Base-by-base conservation (phyloP, 129 eudicot species). In the Ambrosia artemisiifolia region DNA sequence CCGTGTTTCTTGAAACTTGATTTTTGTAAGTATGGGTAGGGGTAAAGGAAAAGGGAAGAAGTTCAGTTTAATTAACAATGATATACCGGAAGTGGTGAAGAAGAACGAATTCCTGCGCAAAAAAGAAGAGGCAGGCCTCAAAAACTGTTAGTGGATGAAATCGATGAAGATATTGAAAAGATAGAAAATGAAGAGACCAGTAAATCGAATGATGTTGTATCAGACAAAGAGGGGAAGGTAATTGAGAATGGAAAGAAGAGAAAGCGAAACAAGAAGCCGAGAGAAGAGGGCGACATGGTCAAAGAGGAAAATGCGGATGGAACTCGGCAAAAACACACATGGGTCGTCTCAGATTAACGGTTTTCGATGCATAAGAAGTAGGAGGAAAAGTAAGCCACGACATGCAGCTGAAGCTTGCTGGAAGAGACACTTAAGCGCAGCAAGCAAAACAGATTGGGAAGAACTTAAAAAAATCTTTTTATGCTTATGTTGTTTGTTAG, bases 391-490 rank as follows among this genome's bases (percentile, higher is more conserved):
- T 78, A 86, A 82, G 78, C 96, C 96, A 43, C 86, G 86, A 32
- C 83, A 92, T 47, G 96, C 96, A 14, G 92, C 96, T 48, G 96
- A 89, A 85, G 92, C 83, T n/a, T n/a, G n/a, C n/a, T n/a, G n/a
- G n/a, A n/a, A n/a, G n/a, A n/a, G n/a, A n/a, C n/a, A n/a, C n/a
- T n/a, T n/a, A n/a, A n/a, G n/a, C n/a, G n/a, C n/a, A n/a, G n/a
- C n/a, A n/a, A n/a, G n/a, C n/a, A n/a, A n/a, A n/a, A n/a, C n/a
- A n/a, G n/a, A n/a, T n/a, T n/a, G n/a, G n/a, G n/a, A n/a, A n/a
- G n/a, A n/a, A n/a, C n/a, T n/a, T n/a, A n/a, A n/a, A n/a, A n/a
- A n/a, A n/a, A n/a, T n/a, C n/a, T n/a, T n/a, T n/a, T n/a, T n/a
- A n/a, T n/a, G n/a, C n/a, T n/a, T n/a, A n/a, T n/a, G n/a, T n/a